Evolutionary conservation across 2,329 filamentous ascomycete species (phyloP), one percentile per base, ranked within the genome.

Genomic region (Taxawa tesnikishii): DNA sequence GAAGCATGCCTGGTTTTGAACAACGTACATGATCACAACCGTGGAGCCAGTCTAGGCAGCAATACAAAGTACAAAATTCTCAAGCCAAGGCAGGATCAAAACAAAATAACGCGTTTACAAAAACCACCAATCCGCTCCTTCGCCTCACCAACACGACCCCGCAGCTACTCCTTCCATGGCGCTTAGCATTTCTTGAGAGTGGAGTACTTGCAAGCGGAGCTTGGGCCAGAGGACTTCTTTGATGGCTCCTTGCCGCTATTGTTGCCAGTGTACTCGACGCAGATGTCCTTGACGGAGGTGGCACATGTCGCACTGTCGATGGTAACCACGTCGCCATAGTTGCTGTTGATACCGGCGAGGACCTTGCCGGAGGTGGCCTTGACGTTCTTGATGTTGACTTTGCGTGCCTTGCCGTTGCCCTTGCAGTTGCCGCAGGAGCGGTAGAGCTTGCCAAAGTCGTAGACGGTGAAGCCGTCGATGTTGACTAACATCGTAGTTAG

Each of bases 341-440:
- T 70, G 36, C 53, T 54, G 55, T 68, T 68, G 49, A 68, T 67
- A 28, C 64, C 63, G 38, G 38, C 60, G 17, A 65, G 54, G 17
- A 56, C 53, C 26, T 53, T 46, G 33, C 65, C 65, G 34, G 57
- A 50, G 28, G 53, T 48, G 38, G 58, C 56, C 26, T 53, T 54
- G 37, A 63, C 51, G 43, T 59, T 59, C 45, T 61, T 50, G 34
- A 68, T 53, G 36, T 63, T 50, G 33, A 65, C 55, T 40, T 57
- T 51, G 36, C 64, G 58, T n/a, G n/a, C n/a, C 21, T 54, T 49
- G 34, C 56, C 54, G 32, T 56, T 52, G 24, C 39, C 49, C 10
- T 50, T 50, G 46, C 59, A 65, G 53, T 68, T 68, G 29, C 65
- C 65, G 44, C 65, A 70, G 36, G 55, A 62, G 30, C 65, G 59